phyloP scores from a whole-genome alignment of 2,329 filamentous ascomycete genomes.

The Fonsecaea pugnacius region DNA sequence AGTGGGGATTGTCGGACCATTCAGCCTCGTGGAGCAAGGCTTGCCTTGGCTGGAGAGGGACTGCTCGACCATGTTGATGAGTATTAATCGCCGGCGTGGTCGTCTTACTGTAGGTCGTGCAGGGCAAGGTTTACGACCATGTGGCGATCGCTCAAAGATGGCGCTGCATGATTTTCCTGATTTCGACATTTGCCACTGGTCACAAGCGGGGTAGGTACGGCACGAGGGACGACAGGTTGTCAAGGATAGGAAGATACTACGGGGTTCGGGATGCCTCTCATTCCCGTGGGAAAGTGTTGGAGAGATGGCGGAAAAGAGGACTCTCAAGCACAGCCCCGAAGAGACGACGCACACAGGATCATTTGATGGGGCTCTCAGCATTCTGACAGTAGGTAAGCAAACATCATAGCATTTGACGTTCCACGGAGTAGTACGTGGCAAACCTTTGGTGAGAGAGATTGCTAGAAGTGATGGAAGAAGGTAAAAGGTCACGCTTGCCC shows the following conservation, averaged over 20 bases:
- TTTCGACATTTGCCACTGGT: background rate
- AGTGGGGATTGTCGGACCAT: background rate
- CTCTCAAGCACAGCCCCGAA: background rate
- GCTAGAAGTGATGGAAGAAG: slow-evolving; percentile 1
- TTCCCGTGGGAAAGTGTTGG: background rate
- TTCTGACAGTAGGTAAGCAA: background rate
- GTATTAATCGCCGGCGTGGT: background rate
- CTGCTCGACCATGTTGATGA: background rate
- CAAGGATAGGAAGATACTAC: background rate
- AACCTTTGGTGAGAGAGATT: background rate
- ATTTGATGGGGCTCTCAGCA: background rate
- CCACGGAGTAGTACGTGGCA: background rate
- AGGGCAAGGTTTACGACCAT: slow-evolving; percentile 3
- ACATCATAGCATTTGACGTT: background rate
- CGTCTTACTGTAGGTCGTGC: background rate
- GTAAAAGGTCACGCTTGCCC: background rate
- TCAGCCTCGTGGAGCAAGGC: background rate
- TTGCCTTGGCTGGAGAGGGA: background rate
- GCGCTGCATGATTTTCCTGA: background rate
- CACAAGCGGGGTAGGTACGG: background rate
- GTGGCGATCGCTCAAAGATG: background rate
- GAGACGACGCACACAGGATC: background rate
- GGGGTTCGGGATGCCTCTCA: background rate
- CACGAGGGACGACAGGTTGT: background rate
- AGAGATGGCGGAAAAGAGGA: background rate